Evolutionary conservation across 2,329 filamentous ascomycete species (phyloP).

Genomic region (Furcasterigmium furcatum): DNA sequence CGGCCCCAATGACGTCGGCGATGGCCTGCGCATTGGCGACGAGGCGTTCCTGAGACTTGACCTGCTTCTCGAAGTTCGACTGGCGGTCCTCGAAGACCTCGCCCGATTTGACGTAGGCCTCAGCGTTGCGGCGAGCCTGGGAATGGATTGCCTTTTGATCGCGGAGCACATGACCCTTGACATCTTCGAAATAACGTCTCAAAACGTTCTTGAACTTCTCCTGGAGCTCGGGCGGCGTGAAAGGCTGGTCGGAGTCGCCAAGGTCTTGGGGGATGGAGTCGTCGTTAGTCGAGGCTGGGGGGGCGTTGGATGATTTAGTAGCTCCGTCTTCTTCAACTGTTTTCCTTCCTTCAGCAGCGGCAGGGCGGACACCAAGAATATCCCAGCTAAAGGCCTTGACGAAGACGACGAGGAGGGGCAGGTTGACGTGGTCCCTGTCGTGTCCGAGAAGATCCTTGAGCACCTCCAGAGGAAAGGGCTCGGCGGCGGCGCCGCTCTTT

Average conservation of each 20-base stretch:
- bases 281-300: constrained; percentile 30
- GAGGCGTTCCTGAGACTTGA: constrained; percentile 88
- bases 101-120: constrained; percentile 97
- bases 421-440: constrained; percentile 86
- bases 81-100: constrained; percentile 98
- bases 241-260: constrained; percentile 58
- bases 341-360: constrained; percentile 75
- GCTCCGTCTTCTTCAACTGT: constrained; percentile 77
- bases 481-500: constrained; percentile 65
- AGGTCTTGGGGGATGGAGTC: constrained; percentile 37
- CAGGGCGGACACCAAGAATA: constrained; percentile 74
- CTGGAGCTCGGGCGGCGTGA: constrained; percentile 74
- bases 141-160: constrained; percentile 86
- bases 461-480: constrained; percentile 96
- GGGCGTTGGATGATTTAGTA: constrained; percentile 39
- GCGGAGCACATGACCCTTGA: constrained; percentile 82
- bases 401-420: constrained; percentile 90
- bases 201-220: constrained; percentile 85
- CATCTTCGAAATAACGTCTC: constrained; percentile 85
- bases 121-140: constrained; percentile 91
- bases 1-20: constrained; percentile 80
- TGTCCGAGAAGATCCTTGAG: constrained; percentile 93
- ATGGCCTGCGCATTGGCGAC: constrained; percentile 87
- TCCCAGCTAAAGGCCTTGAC: constrained; percentile 98
- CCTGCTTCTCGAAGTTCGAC: constrained; percentile 89